Evolutionary conservation across 106 monocot genomes (phyloP).

Genomic region (Cymbidium sinense): DNA sequence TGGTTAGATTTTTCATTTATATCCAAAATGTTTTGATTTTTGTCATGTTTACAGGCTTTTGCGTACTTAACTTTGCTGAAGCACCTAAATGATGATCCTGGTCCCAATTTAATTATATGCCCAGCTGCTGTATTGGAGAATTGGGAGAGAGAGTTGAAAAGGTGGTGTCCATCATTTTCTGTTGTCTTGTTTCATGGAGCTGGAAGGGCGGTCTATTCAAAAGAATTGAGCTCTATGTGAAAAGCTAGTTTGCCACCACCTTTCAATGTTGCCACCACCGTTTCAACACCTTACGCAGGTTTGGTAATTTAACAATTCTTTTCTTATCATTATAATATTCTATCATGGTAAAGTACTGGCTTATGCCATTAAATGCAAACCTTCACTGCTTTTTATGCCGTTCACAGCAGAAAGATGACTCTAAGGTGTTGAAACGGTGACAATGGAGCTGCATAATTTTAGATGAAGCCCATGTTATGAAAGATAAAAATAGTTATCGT

Average conservation of each 20-base stretch:
- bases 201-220: constrained; percentile 75
- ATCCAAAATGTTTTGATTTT: not conserved
- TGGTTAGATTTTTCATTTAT: not conserved
- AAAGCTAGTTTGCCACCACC: constrained; percentile 83
- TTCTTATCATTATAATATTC: not conserved
- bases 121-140: constrained; percentile 97
- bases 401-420: constrained; percentile 88
- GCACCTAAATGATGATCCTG: constrained; percentile 79
- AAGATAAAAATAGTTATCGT: constrained; percentile 89
- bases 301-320: not conserved
- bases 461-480: constrained; percentile 98
- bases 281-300: constrained; percentile 90
- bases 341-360: no score
- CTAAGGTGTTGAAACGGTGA: constrained; percentile 75
- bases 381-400: constrained; percentile 22
- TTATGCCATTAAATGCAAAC: not conserved
- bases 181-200: constrained; percentile 89
- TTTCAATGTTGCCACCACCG: constrained; percentile 86
- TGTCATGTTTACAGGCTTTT: constrained; percentile 52
- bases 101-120: constrained; percentile 93
- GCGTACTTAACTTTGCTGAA: constrained; percentile 81
- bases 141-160: constrained; percentile 92
- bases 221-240: constrained; percentile 63
- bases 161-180: constrained; percentile 92
- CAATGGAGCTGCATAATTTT: constrained; percentile 86